phyloP scores from a whole-genome alignment of 352 stramenopile genomes.

The Blastocystis hominis region DNA sequence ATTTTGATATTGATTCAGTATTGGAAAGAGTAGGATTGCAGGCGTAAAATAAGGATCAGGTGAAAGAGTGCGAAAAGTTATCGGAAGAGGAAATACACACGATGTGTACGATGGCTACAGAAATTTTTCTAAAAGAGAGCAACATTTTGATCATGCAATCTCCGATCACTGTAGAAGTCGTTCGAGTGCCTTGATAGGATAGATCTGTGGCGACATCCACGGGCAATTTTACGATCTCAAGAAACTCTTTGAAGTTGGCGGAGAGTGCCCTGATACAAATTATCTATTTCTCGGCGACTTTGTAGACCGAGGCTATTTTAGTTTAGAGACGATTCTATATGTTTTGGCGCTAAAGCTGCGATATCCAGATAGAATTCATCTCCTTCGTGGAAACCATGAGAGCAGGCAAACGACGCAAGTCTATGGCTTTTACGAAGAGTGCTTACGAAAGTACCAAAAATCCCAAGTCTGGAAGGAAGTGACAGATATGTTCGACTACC shows the following conservation, averaged over 20 bases:
- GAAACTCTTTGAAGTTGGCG: conserved; percentile 85
- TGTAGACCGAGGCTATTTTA: conserved; percentile 98
- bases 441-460: conserved; percentile 60
- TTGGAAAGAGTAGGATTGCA: neutral
- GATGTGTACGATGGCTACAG: conserved; percentile 82
- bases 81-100: conserved; percentile 77
- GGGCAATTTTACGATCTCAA: conserved; percentile 99
- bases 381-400: conserved; percentile 98
- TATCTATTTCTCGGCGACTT: conserved; percentile 99
- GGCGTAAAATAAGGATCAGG: neutral
- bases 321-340: conserved; percentile 94
- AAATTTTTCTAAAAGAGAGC: conserved; percentile 96
- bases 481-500: conserved; percentile 84
- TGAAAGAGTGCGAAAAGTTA: conserved; percentile 68
- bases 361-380: conserved; percentile 94
- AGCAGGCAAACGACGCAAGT: conserved; percentile 89
- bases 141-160: conserved; percentile 96
- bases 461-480: conserved; percentile 75
- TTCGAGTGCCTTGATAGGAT: neutral
- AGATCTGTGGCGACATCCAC: conserved; percentile 98
- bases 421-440: conserved; percentile 63
- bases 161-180: conserved; percentile 84
- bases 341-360: conserved; percentile 93
- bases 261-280: conserved; percentile 93
- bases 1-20: conserved; percentile 25